Evolutionary conservation across 2,329 filamentous ascomycete species (phyloP).

Genomic region (Aspergillus flavus): DNA sequence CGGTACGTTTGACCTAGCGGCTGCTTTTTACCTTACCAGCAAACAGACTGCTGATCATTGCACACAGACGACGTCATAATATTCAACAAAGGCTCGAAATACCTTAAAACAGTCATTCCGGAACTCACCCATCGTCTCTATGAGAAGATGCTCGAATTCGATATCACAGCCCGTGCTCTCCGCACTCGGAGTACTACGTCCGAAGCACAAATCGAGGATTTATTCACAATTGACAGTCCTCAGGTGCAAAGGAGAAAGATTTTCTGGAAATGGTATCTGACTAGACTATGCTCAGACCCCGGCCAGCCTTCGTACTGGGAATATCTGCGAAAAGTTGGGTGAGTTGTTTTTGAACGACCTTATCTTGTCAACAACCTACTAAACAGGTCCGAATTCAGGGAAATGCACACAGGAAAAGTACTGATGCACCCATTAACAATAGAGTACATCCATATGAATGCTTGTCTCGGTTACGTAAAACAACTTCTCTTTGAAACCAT

Average conservation of each 20-base stretch:
- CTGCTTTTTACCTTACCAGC: background rate
- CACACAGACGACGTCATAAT: constrained; percentile 9
- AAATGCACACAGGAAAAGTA: constrained; percentile 15
- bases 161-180: constrained; percentile 16
- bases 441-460: constrained; percentile 18
- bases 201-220: constrained; percentile 10
- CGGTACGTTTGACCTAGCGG: background rate
- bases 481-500: constrained; percentile 12
- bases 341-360: background rate
- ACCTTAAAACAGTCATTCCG: constrained; percentile 10
- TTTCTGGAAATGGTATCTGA: constrained; percentile 20
- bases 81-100: constrained; percentile 16
- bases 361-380: background rate
- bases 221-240: constrained; percentile 16
- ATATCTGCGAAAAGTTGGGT: constrained; percentile 17
- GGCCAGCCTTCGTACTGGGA: constrained; percentile 14
- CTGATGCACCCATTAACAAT: constrained; percentile 16
- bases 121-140: constrained; percentile 15
- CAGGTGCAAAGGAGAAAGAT: constrained; percentile 17
- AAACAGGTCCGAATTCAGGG: constrained; percentile 1
- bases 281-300: constrained; percentile 14
- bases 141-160: constrained; percentile 17
- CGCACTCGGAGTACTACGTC: constrained; percentile 13
- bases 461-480: constrained; percentile 14
- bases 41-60: background rate